Base-by-base conservation (phyloP, 495 filamentous ascomycete genomes). In the Tuber indicum region DNA sequence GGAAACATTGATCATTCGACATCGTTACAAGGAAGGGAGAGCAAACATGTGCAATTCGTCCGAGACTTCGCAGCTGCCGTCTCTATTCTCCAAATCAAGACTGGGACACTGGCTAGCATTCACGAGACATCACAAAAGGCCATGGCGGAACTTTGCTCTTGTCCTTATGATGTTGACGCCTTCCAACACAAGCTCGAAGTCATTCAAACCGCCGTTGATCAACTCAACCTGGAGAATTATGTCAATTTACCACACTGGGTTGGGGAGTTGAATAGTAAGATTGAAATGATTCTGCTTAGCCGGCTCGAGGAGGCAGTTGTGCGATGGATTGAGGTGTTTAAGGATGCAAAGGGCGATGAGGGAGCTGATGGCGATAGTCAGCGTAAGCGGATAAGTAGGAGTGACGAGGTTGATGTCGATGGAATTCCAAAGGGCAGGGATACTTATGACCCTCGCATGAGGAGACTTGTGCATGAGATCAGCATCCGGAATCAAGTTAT, bases 401-500 rank as follows among this genome's bases (percentile, higher is more conserved):
- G 82, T 46, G 86, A 87, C 77, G 74, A 84, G 0, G 85, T 87
- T 39, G 84, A 86, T 21, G 85, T 85, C 14, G 80, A 84, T 66
- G 73, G 71, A 12, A 49, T 72, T 74, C 44, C 58, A 19, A 81
- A 82, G n/a, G 81, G 74, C 46, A 85, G 86, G 82, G 74, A 81
- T 21, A 80, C 84, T 23, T 86, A 86, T 75, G 85, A 86, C 19
- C 91, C 91, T 0, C 87, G 87, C 41, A 87, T 91, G 77, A 91
- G 90, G 78, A 89, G 87, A 44, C 88, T 97, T 62, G 86, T 93
- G 45, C 94, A 97, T 81, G 96, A 98, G 83, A 91, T 99, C 44
- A 92, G 93, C 7, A 98, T 98, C 91, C 92, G 92, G 44, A 98
- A 98, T 79, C 96, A 98, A 84, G 89, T 97, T 81, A 96, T 99